Evolutionary conservation across 2,329 filamentous ascomycete species (phyloP).

Genomic region (Dactylellina haptotyla): DNA sequence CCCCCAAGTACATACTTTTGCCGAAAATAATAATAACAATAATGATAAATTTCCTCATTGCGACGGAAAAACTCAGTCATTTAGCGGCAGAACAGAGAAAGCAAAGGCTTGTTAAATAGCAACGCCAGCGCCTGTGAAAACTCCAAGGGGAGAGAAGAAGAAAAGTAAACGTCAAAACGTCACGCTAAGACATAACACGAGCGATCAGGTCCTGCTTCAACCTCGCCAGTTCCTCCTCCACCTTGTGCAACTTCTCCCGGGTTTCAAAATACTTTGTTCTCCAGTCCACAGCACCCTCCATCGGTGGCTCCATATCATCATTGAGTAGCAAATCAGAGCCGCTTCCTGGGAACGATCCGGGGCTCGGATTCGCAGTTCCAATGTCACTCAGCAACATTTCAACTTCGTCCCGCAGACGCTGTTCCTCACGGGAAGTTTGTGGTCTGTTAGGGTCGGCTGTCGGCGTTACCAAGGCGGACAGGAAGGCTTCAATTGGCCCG

Average conservation of each 20-base stretch:
- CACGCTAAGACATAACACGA: constrained; percentile 46
- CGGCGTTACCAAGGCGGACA: constrained; percentile 27
- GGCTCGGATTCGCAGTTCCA: constrained; percentile 46
- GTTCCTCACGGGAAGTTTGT: constrained; percentile 29
- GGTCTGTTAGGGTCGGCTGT: neutral
- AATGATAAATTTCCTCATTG: constrained; percentile 4
- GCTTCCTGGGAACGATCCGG: constrained; percentile 46
- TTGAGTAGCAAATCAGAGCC: constrained; percentile 38
- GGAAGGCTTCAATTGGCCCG: constrained; percentile 30
- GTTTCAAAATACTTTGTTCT: constrained; percentile 42
- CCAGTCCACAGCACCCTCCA: constrained; percentile 35
- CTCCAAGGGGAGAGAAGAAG: neutral
- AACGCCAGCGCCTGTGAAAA: neutral
- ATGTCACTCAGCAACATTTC: constrained; percentile 52
- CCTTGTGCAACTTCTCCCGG: constrained; percentile 41
- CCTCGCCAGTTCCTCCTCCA: constrained; percentile 37
- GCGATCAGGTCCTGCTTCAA: constrained; percentile 48
- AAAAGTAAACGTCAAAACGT: too few relatives aligned
- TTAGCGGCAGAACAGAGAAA: neutral
- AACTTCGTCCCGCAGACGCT: constrained; percentile 33
- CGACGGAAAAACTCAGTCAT: constrained; percentile 11
- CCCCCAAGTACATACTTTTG: too few relatives aligned
- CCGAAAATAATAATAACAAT: neutral
- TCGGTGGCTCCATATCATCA: constrained; percentile 41
- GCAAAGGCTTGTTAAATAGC: neutral